phyloP scores from a whole-genome alignment of 2,329 filamentous ascomycete genomes.

The Colletotrichum caudatum region DNA sequence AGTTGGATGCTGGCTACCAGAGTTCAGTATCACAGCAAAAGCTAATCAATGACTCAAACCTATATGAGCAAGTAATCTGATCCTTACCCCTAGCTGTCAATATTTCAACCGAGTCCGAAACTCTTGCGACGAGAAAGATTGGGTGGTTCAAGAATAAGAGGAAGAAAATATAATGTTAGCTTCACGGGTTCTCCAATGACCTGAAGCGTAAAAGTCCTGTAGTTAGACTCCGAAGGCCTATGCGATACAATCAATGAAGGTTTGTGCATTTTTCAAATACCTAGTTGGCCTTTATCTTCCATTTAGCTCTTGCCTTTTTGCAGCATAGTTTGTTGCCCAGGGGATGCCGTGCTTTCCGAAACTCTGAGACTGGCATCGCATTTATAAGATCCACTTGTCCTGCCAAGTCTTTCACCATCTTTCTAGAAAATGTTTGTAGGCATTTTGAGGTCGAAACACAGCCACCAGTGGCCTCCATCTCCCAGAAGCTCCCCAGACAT shows the following conservation, averaged over 20 bases:
- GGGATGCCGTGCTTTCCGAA: neutral
- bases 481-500: neutral
- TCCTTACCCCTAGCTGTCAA: neutral
- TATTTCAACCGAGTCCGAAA: neutral
- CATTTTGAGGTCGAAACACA: neutral
- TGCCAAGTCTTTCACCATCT: neutral
- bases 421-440: neutral
- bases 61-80: neutral
- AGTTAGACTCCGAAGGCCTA: neutral
- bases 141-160: rapidly evolving
- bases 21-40: neutral
- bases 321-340: neutral
- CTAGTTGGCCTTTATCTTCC: neutral
- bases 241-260: neutral
- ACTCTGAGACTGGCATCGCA: neutral
- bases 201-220: neutral
- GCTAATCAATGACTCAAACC: neutral
- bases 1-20: neutral
- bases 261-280: neutral
- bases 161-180: no score
- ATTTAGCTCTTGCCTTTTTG: neutral
- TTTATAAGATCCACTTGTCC: neutral
- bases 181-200: neutral
- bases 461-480: rapidly evolving
- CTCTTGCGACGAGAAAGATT: neutral